Evolutionary conservation across 116 monocot genomes (phyloP).

Genomic region (Dioscorea cayenensis): DNA sequence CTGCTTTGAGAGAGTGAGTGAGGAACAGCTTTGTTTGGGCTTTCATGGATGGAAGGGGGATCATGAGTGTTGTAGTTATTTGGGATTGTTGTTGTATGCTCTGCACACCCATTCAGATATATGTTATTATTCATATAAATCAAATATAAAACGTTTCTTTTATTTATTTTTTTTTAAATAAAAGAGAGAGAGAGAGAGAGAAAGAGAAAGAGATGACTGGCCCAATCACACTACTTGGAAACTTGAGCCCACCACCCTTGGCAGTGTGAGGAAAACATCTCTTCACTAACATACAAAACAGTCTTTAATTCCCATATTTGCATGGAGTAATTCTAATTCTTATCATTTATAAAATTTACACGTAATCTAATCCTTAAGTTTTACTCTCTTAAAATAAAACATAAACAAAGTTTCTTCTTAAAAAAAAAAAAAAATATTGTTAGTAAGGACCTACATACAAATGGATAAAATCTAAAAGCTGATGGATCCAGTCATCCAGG

Average conservation of each 20-base stretch:
- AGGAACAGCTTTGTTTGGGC: slow-evolving; percentile 7
- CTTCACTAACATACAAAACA: slow-evolving; percentile 24
- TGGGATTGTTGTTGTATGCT: background rate
- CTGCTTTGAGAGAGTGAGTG: background rate
- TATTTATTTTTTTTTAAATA: too few relatives aligned
- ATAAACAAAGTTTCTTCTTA: too few relatives aligned
- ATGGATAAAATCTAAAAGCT: too few relatives aligned
- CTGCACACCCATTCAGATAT: background rate
- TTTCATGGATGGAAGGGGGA: slow-evolving; percentile 1
- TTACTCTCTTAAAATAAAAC: too few relatives aligned
- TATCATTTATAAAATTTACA: too few relatives aligned
- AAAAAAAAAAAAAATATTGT: too few relatives aligned
- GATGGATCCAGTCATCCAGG: too few relatives aligned
- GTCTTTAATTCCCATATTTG: slow-evolving; percentile 11
- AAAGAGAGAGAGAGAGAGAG: background rate
- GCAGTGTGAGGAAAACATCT: slow-evolving; percentile 15
- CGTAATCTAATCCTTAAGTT: too few relatives aligned
- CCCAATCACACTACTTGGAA: slow-evolving; percentile 8
- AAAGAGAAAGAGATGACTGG: slow-evolving; percentile 1
- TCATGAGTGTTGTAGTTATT: slow-evolving; percentile 2
- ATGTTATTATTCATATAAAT: slow-evolving; percentile 3
- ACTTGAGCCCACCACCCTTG: slow-evolving; percentile 18
- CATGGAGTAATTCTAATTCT: slow-evolving; percentile 24
- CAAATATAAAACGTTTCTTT: slow-evolving; percentile 3
- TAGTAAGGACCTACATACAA: too few relatives aligned